These are phyloP conservation scores for Collybia mongolica DNA, from an alignment of 768 basidiomycete species.

Conservation along the genomic window DNA sequence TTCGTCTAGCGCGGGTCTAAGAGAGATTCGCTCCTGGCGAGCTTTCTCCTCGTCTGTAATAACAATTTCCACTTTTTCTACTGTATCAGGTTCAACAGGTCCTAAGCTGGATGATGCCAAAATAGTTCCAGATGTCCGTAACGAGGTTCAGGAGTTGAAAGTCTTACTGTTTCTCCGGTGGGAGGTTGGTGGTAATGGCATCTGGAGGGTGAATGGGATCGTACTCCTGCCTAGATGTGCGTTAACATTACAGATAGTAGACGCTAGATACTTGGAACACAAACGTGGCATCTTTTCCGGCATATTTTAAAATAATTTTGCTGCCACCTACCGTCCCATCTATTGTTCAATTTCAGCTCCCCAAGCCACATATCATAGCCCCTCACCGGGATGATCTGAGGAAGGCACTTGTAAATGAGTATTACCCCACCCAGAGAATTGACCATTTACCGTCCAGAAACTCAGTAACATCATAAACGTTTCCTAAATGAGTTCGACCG, in stretches of 20 bases:
- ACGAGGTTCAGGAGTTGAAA: constrained; percentile 1
- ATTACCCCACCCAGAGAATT: too few relatives aligned
- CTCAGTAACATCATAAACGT: constrained; percentile 78
- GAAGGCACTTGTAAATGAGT: not conserved
- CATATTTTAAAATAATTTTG: constrained; percentile 84
- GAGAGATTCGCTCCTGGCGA: constrained; percentile 57
- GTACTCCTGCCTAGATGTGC: constrained; percentile 59
- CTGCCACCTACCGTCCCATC: constrained; percentile 55
- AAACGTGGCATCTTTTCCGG: constrained; percentile 87
- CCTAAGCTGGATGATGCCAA: constrained; percentile 50
- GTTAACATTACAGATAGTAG: not conserved
- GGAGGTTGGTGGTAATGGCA: constrained; percentile 73
- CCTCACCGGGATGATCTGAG: constrained; percentile 63
- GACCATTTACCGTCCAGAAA: constrained; percentile 59
- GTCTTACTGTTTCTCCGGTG: constrained; percentile 80
- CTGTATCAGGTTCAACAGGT: constrained; percentile 64
- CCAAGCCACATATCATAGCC: not conserved
- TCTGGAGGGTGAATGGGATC: constrained; percentile 89
- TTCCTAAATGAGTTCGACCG: constrained; percentile 38
- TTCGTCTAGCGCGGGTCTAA: constrained; percentile 72
- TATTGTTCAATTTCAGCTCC: not conserved
- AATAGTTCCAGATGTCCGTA: not conserved
- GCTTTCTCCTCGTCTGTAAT: constrained; percentile 72
- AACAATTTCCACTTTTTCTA: constrained; percentile 58
- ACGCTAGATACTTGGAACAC: constrained; percentile 25